These are phyloP conservation scores for Candida freyschussii DNA, from an alignment of 1,139 yeast genomes.

Conservation along the genomic window DNA sequence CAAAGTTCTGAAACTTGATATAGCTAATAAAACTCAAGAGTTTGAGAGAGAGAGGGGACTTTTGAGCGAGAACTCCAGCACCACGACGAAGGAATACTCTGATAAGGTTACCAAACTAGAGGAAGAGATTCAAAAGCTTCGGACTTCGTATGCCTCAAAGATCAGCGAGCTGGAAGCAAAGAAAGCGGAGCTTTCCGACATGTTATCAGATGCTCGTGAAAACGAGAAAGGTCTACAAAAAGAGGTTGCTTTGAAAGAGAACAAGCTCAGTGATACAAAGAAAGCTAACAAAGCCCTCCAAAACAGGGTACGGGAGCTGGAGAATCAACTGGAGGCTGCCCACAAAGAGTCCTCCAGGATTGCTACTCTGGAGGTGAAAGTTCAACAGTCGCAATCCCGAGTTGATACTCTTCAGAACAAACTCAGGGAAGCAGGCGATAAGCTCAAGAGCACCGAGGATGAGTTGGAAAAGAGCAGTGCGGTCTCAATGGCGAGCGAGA, in stretches of 20 bases:
- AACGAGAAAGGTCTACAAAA: too few relatives aligned
- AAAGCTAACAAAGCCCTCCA: too few relatives aligned
- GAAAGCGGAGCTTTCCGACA: slow-evolving; percentile 6
- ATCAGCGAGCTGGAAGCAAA: slow-evolving; percentile 13
- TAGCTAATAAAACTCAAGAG: slow-evolving; percentile 36
- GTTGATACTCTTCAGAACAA: too few relatives aligned
- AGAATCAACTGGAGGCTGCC: neutral
- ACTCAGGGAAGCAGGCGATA: too few relatives aligned
- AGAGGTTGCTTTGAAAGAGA: too few relatives aligned
- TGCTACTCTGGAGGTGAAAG: neutral
- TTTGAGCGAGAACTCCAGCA: slow-evolving; percentile 45
- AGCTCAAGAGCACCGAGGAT: too few relatives aligned
- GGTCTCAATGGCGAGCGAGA: too few relatives aligned
- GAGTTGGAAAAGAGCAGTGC: too few relatives aligned
- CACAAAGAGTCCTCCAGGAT: neutral
- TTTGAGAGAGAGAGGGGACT: slow-evolving; percentile 47
- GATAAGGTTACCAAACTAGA: slow-evolving; percentile 39
- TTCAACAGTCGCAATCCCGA: too few relatives aligned
- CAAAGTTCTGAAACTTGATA: slow-evolving; percentile 22
- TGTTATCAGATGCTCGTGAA: too few relatives aligned
- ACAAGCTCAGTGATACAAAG: too few relatives aligned
- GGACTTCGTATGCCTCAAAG: slow-evolving; percentile 15
- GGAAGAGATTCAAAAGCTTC: slow-evolving; percentile 24
- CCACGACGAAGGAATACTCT: slow-evolving; percentile 43
- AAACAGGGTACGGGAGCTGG: too few relatives aligned